Conservation (phyloP, 2,329 filamentous ascomycete genomes). For the Gaeumannomyces sp. region DNA sequence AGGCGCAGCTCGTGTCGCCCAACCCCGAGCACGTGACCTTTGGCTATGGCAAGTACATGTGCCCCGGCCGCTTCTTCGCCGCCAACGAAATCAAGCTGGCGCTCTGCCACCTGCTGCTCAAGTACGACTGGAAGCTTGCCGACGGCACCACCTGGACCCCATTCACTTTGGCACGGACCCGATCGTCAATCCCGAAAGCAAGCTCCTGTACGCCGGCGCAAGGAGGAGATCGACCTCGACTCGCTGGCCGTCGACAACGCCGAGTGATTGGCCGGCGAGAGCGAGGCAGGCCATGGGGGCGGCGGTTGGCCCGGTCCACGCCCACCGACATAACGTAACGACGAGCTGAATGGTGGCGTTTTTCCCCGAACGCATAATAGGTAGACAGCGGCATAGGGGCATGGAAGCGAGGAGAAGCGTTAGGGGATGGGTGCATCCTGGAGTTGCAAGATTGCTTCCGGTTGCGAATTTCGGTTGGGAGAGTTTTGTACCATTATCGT, state of each 20-base stretch:
- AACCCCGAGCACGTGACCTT: slow-evolving; percentile 33
- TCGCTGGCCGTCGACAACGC: not conserved
- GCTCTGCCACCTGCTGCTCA: slow-evolving; percentile 16
- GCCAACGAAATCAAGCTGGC: slow-evolving; percentile 39
- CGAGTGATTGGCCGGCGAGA: too few relatives aligned
- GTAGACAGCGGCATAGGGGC: too few relatives aligned
- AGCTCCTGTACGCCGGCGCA: not conserved
- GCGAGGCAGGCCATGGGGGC: too few relatives aligned
- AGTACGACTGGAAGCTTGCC: not conserved
- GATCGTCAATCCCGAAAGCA: not conserved
- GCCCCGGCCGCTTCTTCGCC: slow-evolving; percentile 43
- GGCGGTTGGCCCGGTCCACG: too few relatives aligned
- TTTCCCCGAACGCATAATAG: too few relatives aligned
- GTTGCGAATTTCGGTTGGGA: too few relatives aligned
- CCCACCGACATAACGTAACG: too few relatives aligned
- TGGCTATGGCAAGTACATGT: slow-evolving; percentile 41
- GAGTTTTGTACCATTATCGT: too few relatives aligned
- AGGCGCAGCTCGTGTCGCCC: slow-evolving; percentile 1
- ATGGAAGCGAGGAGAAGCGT: too few relatives aligned
- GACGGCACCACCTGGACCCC: not conserved
- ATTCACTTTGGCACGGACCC: not conserved
- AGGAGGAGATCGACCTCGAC: slow-evolving; percentile 6
- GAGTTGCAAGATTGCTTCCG: too few relatives aligned
- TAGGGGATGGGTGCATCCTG: too few relatives aligned
- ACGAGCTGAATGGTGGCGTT: too few relatives aligned